A percentile compares a stretch with the other conserved stretches of the same genome.
These are phyloP conservation scores for Puya raimondii DNA, from an alignment of 176 grass and related monocot species.

Conservation along the genomic window DNA sequence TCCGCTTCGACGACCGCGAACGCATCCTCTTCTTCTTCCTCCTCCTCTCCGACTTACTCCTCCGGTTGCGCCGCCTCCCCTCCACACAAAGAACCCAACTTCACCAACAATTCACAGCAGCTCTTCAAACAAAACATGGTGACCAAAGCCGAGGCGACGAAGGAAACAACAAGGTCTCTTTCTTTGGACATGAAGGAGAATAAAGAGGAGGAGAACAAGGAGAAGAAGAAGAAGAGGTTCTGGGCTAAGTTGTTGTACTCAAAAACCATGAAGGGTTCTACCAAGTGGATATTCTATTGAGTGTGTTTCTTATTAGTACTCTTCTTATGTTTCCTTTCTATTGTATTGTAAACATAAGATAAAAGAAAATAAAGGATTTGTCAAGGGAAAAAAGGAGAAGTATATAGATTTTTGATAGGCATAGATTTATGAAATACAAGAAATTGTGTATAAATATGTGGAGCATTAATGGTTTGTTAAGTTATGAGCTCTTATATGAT, in stretches of 20 bases:
- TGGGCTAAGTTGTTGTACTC: conserved; percentile 8
- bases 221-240: conserved; percentile 3
- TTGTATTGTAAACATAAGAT: no score
- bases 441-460: no score
- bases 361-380: no score
- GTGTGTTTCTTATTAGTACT: no score
- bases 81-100: background rate
- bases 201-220: background rate
- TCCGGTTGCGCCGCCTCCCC: background rate
- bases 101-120: background rate
- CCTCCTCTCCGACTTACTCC: background rate
- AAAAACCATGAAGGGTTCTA: conserved; percentile 5
- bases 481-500: no score
- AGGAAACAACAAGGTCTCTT: background rate
- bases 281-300: background rate
- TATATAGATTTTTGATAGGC: no score
- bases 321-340: no score
- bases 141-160: background rate
- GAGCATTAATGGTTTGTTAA: no score
- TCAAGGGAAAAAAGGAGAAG: no score
- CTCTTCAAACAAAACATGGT: background rate
- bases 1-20: background rate
- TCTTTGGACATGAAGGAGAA: background rate
- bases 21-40: background rate
- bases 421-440: no score